Conservation (phyloP, 495 filamentous ascomycete species). For the Platismatia glauca region DNA sequence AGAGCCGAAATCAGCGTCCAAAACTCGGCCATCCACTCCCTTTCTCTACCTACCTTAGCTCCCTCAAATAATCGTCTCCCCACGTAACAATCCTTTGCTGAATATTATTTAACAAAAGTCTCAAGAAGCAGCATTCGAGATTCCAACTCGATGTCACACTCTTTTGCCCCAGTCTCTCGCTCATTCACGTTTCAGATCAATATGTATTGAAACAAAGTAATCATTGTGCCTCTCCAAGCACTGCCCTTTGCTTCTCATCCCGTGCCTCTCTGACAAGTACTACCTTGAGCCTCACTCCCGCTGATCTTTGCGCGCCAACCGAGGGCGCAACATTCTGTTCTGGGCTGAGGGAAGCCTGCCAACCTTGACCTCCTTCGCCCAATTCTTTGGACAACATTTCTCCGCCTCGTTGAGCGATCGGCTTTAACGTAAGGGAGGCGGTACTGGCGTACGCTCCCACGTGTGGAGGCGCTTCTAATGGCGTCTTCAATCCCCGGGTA, state of each 20-base stretch:
- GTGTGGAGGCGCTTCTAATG: conserved; percentile 5
- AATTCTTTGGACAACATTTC: not conserved
- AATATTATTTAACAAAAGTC: no score
- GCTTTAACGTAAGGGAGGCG: not conserved
- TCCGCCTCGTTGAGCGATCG: no score
- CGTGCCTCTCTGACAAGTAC: not conserved
- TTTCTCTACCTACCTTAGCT: not conserved
- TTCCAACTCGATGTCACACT: no score
- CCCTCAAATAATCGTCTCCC: not conserved
- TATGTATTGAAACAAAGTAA: not conserved
- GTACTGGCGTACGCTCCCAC: not conserved
- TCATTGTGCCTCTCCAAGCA: conserved; percentile 1
- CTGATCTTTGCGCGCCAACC: not conserved
- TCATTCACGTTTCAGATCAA: no score
- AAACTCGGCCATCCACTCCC: not conserved
- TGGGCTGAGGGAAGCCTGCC: not conserved
- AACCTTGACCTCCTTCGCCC: not conserved
- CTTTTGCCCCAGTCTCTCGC: no score
- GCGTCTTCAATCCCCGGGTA: not conserved
- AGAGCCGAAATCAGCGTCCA: no score
- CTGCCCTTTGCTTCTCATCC: not conserved
- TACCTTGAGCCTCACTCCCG: not conserved
- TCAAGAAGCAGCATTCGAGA: no score
- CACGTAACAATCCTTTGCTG: no score
- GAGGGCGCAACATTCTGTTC: not conserved